These are phyloP conservation scores for Pelargonium myrrhifolium DNA, from an alignment of 441 rosid species.

Conservation along the genomic window DNA sequence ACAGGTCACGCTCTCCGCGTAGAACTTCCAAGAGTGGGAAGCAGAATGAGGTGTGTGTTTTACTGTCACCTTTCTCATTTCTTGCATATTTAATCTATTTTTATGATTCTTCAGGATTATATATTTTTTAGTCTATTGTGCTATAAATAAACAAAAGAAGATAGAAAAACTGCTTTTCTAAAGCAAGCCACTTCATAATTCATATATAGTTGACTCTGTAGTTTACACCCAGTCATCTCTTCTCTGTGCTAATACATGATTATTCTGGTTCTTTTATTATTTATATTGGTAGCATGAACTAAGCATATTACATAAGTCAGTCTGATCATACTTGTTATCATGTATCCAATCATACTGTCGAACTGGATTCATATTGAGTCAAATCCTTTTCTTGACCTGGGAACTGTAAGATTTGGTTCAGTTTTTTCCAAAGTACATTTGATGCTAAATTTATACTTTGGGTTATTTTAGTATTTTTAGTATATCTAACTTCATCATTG, in stretches of 20 bases:
- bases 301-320: background rate
- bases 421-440: background rate
- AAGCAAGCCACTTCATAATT: slow-evolving; percentile 1
- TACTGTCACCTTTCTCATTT: background rate
- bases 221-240: background rate
- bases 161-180: background rate
- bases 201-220: background rate
- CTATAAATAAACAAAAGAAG: background rate
- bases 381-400: background rate
- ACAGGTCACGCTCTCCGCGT: slow-evolving; percentile 43
- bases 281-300: background rate
- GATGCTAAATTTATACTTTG: background rate
- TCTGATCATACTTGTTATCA: background rate
- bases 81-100: background rate
- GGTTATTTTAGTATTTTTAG: background rate
- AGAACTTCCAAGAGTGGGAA: slow-evolving; percentile 5
- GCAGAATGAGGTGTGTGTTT: slow-evolving; percentile 1
- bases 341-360: background rate
- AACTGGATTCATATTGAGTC: background rate
- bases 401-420: background rate
- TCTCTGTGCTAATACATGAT: background rate
- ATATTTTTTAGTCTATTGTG: background rate
- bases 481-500: background rate
- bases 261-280: background rate
- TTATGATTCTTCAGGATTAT: background rate